Percentiles rank a stretch among this genome's conserved stretches.
These are phyloP conservation scores for Thymus quinquecostatus DNA, from an alignment of 257 asterid species.

Conservation along the genomic window DNA sequence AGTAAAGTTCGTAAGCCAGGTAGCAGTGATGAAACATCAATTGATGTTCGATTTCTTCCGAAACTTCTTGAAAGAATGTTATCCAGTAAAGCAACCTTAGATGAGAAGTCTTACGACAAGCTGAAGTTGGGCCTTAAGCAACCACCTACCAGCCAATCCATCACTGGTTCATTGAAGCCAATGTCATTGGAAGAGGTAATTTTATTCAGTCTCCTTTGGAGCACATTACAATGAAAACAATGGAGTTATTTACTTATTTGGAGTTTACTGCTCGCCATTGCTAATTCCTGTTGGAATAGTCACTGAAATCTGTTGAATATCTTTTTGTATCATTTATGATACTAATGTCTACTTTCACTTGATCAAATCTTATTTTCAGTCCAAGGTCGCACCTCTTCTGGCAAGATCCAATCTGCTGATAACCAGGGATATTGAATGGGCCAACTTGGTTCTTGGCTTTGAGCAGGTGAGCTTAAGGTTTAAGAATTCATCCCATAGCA, in stretches of 20 bases:
- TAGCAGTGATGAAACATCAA: constrained; percentile 34
- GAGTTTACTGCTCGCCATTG: constrained; percentile 4
- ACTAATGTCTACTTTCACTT: constrained; percentile 26
- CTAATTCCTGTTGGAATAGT: constrained; percentile 11
- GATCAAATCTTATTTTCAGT: constrained; percentile 49
- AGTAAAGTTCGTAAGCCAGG: constrained; percentile 35
- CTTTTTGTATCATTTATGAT: constrained; percentile 5
- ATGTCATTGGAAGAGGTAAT: constrained; percentile 81
- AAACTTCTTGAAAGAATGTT: constrained; percentile 45
- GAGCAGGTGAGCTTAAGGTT: constrained; percentile 74
- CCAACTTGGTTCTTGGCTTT: constrained; percentile 84
- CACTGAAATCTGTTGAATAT: background rate
- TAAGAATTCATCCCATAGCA: constrained; percentile 20
- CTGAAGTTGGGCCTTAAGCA: constrained; percentile 59
- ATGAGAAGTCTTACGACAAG: constrained; percentile 39
- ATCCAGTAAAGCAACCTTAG: constrained; percentile 47
- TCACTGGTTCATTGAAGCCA: constrained; percentile 74
- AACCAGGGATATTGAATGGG: constrained; percentile 99
- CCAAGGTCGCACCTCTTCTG: constrained; percentile 83
- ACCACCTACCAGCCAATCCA: constrained; percentile 82
- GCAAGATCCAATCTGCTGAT: constrained; percentile 97
- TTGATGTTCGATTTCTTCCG: constrained; percentile 31
- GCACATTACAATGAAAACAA: constrained; percentile 3
- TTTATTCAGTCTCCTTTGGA: constrained; percentile 24
- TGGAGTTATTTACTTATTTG: constrained; percentile 20